These are phyloP conservation scores for Candida chilensis DNA, from an alignment of 805 yeast genomes.

Conservation along the genomic window DNA sequence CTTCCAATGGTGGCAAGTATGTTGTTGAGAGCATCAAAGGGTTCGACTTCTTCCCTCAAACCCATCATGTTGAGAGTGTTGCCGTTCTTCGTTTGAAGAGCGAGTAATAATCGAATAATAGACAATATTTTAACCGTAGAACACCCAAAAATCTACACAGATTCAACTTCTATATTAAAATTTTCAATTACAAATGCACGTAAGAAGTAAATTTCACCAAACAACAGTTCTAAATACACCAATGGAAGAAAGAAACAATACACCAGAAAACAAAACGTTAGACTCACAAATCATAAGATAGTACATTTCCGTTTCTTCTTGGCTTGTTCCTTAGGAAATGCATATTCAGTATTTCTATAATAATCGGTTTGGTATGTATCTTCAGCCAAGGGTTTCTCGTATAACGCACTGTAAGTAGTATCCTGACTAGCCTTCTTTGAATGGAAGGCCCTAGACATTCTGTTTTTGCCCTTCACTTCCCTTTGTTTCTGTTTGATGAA, in stretches of 20 bases:
- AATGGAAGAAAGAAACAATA: too few relatives aligned
- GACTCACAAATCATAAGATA: slow-evolving; percentile 1
- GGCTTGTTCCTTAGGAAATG: neutral
- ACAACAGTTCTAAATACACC: too few relatives aligned
- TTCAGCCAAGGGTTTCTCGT: neutral
- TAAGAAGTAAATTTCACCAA: too few relatives aligned
- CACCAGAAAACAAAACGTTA: too few relatives aligned
- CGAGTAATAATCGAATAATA: too few relatives aligned
- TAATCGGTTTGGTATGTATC: neutral
- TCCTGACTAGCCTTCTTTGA: slow-evolving; percentile 1
- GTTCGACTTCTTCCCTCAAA: slow-evolving; percentile 94
- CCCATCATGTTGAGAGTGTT: slow-evolving; percentile 86
- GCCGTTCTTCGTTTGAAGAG: too few relatives aligned
- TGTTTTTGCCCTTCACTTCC: slow-evolving; percentile 2
- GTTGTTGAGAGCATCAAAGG: slow-evolving; percentile 80
- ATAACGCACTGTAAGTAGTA: neutral
- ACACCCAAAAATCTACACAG: too few relatives aligned
- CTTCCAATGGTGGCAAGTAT: slow-evolving; percentile 55
- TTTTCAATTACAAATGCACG: too few relatives aligned
- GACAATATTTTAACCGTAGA: too few relatives aligned
- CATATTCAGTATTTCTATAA: slow-evolving; percentile 1
- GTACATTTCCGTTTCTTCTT: neutral
- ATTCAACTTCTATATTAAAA: too few relatives aligned
- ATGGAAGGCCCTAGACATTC: neutral
- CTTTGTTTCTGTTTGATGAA: slow-evolving; percentile 22